These are phyloP conservation scores for Sporisorium iseilematis-ciliati DNA, from an alignment of 1,284 basidiomycete genomes.

Conservation along the genomic window DNA sequence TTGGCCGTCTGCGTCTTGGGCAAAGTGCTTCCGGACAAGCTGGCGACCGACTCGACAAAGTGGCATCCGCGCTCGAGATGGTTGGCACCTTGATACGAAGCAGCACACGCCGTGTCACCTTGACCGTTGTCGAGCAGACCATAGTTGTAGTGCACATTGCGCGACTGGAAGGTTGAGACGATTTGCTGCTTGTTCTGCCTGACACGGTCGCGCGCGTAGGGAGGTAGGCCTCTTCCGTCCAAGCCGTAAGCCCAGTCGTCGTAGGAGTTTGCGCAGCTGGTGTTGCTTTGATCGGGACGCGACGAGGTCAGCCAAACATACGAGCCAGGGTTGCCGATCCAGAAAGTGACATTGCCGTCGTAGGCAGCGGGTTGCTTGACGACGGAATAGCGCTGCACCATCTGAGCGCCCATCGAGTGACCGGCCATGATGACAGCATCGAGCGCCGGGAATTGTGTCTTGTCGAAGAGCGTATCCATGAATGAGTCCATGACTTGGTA, in stretches of 20 bases:
- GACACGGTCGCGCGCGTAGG: constrained; percentile 56
- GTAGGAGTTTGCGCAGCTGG: constrained; percentile 21
- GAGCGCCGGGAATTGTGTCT: constrained; percentile 52
- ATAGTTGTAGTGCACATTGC: constrained; percentile 60
- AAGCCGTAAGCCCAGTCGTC: constrained; percentile 61
- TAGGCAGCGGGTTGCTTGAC: constrained; percentile 52
- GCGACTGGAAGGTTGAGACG: constrained; percentile 39
- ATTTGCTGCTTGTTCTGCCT: constrained; percentile 37
- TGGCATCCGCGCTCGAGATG: constrained; percentile 59
- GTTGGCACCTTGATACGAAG: constrained; percentile 57
- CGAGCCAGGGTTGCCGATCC: constrained; percentile 64
- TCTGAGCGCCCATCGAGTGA: constrained; percentile 66
- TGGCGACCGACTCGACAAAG: constrained; percentile 45
- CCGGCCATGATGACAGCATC: constrained; percentile 58
- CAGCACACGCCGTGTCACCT: constrained; percentile 62
- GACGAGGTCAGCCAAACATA: constrained; percentile 54
- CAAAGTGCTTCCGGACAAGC: constrained; percentile 22
- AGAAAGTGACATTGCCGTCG: constrained; percentile 57
- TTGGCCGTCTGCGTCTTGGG: constrained; percentile 58
- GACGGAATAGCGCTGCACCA: constrained; percentile 56
- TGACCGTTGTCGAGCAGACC: constrained; percentile 64
- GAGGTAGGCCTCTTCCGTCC: constrained; percentile 37
- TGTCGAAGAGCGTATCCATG: constrained; percentile 58
- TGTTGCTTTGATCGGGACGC: constrained; percentile 39
- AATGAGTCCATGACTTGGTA: constrained; percentile 60